These are phyloP conservation scores for Meira miltonrushii DNA, from an alignment of 1,284 basidiomycete species.

Conservation along the genomic window DNA sequence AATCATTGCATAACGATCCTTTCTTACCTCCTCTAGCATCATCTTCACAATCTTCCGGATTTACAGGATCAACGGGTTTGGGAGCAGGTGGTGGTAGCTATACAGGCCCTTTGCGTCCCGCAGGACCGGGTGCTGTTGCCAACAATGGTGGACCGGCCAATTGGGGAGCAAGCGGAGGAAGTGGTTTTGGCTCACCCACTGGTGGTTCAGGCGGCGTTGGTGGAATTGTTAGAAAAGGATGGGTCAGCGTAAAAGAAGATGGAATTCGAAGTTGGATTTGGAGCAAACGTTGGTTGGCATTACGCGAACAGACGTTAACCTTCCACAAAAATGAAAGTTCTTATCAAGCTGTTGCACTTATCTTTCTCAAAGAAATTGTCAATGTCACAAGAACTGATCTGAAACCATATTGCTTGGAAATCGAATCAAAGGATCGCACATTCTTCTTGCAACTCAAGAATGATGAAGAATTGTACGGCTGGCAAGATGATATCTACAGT, in stretches of 20 bases:
- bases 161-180: background rate
- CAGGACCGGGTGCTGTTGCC: slow-evolving; percentile 32
- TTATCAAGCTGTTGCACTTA: slow-evolving; percentile 62
- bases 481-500: slow-evolving; percentile 92
- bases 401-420: slow-evolving; percentile 77
- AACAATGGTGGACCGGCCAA: background rate
- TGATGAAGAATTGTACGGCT: slow-evolving; percentile 91
- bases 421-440: slow-evolving; percentile 71
- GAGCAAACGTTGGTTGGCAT: slow-evolving; percentile 81
- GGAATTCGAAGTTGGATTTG: slow-evolving; percentile 73
- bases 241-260: slow-evolving; percentile 52
- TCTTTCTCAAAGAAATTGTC: slow-evolving; percentile 71
- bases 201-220: slow-evolving; percentile 12
- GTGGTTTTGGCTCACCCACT: slow-evolving; percentile 8
- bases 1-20: slow-evolving; percentile 28
- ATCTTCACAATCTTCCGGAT: background rate
- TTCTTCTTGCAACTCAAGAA: slow-evolving; percentile 79
- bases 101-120: slow-evolving; percentile 40
- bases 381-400: slow-evolving; percentile 85
- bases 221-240: slow-evolving; percentile 46
- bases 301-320: slow-evolving; percentile 72
- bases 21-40: slow-evolving; percentile 39
- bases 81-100: slow-evolving; percentile 45
- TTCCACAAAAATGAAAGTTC: slow-evolving; percentile 85
- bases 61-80: slow-evolving; percentile 5